Base-by-base conservation (phyloP, 169 alveolate genomes). In the Plasmodium cynomolgi region DNA sequence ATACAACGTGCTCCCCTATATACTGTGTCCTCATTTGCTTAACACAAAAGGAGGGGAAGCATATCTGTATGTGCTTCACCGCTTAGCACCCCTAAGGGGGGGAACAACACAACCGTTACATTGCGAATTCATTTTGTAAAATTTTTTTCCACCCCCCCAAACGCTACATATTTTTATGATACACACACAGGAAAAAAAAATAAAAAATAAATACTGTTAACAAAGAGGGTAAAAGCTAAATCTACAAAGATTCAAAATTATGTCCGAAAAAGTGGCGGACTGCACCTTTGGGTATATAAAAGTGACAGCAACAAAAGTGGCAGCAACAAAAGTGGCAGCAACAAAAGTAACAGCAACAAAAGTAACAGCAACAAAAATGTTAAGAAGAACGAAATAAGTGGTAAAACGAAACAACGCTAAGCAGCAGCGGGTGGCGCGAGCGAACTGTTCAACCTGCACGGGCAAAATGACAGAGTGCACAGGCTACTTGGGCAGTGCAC, bases 101-200 rank as follows among this genome's bases (percentile, higher is more conserved):
- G 47, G 80, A 17, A 75, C 39, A 56, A 54, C 26, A 34, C 47
- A 41, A 56, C 47, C 23, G 68, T 75, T 77, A 75, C 37, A 50
- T 77, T 75, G 50, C 62, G 68, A 50, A 39, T 31, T 44, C 72
- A 86, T 34, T 83, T n/a, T 41, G 74, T 58, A 62, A 17, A 86
- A 77, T 86, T 86, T 86, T 85, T 86, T 86, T 75, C n/a, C 77
- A 9, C 13, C 75, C 13, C 37, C 37, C 77, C n/a, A 50, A 50
- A 50, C 23, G 62, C 23, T 74, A 41, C 58, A 77, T 71, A 26
- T 23, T 86, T 75, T 86, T 77, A 77, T 74, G 41, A 75, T 86
- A 79, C 93, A 75, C 80, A 68, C 77, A 68, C 5, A 20, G 2
- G 5, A 26, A 26, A 26, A 68, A 26, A 56, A 56, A 7, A 17